Conservation (phyloP, 306 rosid species). For the Amphicarpaea edgeworthii region DNA sequence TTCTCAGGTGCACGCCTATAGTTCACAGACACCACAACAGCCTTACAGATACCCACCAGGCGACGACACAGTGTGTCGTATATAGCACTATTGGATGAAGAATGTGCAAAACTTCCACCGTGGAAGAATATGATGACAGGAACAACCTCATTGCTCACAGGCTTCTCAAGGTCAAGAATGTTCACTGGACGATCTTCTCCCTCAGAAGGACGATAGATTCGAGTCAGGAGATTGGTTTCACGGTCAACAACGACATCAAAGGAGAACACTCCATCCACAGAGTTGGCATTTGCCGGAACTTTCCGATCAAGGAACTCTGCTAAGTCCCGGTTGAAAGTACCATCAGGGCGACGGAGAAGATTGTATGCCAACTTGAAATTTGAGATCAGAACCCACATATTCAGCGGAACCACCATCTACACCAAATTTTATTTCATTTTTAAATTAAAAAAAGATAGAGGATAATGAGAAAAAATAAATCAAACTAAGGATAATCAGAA, state of each 20-base stretch:
- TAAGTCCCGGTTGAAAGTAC: conserved; percentile 92
- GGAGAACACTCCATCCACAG: conserved; percentile 83
- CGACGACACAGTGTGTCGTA: conserved; percentile 90
- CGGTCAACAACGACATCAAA: conserved; percentile 88
- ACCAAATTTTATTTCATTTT: conserved; percentile 14
- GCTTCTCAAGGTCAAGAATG: conserved; percentile 76
- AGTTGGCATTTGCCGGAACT: conserved; percentile 74
- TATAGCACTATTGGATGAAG: conserved; percentile 91
- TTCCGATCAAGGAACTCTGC: conserved; percentile 96
- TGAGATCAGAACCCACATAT: conserved; percentile 98
- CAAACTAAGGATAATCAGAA: neutral
- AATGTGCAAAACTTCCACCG: conserved; percentile 98
- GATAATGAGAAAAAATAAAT: neutral
- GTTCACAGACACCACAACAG: conserved; percentile 88
- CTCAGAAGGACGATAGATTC: conserved; percentile 79
- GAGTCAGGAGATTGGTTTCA: conserved; percentile 64
- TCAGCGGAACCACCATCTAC: conserved; percentile 94
- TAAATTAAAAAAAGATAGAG: neutral
- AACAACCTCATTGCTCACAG: conserved; percentile 63
- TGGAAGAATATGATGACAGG: conserved; percentile 93
- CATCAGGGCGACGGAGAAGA: conserved; percentile 98
- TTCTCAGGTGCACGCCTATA: conserved; percentile 93
- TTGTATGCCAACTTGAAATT: conserved; percentile 94
- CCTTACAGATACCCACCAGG: conserved; percentile 79
- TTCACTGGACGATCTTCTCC: conserved; percentile 54